Evolutionary conservation across 1,139 yeast genomes (phyloP).

Genomic region (Hyphopichia wangnamkhiaoensis): DNA sequence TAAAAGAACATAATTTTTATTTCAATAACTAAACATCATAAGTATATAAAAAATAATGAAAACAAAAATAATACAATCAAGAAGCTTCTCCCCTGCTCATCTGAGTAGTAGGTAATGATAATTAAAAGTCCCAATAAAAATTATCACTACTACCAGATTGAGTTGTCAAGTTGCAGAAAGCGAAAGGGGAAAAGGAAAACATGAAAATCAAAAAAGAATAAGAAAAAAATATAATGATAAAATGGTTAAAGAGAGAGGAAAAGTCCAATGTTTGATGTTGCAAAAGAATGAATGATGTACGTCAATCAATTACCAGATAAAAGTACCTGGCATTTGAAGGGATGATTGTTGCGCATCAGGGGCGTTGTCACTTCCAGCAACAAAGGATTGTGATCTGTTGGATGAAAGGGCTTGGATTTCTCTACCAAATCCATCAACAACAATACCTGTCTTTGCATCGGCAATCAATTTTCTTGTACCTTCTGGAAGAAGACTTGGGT

Average conservation of each 20-base stretch:
- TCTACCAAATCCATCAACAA: conserved; percentile 21
- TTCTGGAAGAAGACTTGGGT: conserved; percentile 14
- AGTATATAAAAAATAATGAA: not conserved
- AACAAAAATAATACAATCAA: not conserved
- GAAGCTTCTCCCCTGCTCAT: too few relatives aligned
- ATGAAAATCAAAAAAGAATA: not conserved
- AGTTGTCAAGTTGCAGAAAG: too few relatives aligned
- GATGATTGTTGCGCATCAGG: conserved; percentile 10
- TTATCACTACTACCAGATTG: not conserved
- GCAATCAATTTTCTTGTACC: conserved; percentile 19
- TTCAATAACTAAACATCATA: too few relatives aligned
- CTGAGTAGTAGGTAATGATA: not conserved
- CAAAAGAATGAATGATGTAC: conserved; percentile 1
- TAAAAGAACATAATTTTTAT: too few relatives aligned
- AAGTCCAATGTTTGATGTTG: too few relatives aligned
- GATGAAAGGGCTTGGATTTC: conserved; percentile 6
- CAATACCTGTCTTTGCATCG: conserved; percentile 27
- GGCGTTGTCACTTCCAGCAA: conserved; percentile 12
- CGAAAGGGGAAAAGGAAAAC: conserved; percentile 1
- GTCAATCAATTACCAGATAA: conserved; percentile 9
- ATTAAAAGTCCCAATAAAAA: conserved; percentile 1
- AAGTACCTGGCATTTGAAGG: conserved; percentile 18
- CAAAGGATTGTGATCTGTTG: conserved; percentile 1
- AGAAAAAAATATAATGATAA: not conserved
- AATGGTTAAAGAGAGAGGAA: not conserved